Conservation (phyloP, 2,329 filamentous ascomycete species). For the Pseudopyricularia javanii region DNA sequence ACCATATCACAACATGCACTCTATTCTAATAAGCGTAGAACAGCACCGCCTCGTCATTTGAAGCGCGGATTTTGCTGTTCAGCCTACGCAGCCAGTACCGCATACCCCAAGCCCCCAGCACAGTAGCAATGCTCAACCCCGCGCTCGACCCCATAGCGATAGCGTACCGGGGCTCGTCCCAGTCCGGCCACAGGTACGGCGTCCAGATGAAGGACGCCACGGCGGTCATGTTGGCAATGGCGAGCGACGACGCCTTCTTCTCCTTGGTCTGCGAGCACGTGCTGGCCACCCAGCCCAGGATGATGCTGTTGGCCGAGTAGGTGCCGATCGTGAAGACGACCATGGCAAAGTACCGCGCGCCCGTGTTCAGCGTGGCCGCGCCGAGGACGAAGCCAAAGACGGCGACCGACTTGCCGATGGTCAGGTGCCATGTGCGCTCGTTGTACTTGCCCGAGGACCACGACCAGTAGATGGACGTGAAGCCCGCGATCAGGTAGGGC, state of each 20-base stretch:
- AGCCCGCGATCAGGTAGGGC: conserved; percentile 27
- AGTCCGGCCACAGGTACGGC: background rate
- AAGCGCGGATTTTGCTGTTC: background rate
- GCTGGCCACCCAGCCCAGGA: background rate
- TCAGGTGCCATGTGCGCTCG: conserved; percentile 34
- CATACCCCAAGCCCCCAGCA: background rate
- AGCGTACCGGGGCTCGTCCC: background rate
- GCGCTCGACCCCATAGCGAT: background rate
- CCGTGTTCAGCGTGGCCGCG: background rate
- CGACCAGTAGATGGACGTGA: conserved; percentile 20
- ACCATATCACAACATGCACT: too few relatives aligned
- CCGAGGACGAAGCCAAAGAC: conserved; percentile 23
- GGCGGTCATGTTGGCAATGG: background rate
- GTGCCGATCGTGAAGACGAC: background rate
- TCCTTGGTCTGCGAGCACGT: background rate
- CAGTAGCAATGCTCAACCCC: background rate
- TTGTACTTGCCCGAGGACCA: conserved; percentile 31
- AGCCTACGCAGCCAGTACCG: background rate
- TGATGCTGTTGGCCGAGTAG: background rate
- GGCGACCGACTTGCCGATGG: conserved; percentile 24
- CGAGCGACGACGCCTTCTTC: background rate
- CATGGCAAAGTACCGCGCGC: conserved; percentile 7
- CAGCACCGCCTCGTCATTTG: background rate
- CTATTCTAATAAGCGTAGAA: background rate
- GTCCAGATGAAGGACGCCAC: background rate